Evolutionary conservation across 2,329 filamentous ascomycete species (phyloP).

Genomic region (Epichloe elymi): DNA sequence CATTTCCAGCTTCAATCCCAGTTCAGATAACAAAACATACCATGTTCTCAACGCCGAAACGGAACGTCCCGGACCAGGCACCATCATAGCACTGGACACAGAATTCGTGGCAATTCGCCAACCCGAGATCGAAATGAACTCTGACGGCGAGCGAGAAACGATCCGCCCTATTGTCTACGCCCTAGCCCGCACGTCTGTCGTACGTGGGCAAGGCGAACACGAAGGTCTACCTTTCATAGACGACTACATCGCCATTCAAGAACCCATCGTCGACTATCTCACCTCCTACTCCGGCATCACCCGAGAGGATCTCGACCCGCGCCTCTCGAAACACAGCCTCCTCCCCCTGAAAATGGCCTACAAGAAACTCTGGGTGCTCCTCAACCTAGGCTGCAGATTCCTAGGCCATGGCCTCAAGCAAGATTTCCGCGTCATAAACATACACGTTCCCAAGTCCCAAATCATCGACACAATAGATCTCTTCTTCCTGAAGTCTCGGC

Average conservation of each 20-base stretch:
- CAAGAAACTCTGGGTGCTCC: slow-evolving; percentile 93
- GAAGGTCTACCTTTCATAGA: slow-evolving; percentile 88
- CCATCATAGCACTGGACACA: slow-evolving; percentile 80
- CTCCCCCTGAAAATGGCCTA: slow-evolving; percentile 82
- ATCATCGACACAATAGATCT: slow-evolving; percentile 90
- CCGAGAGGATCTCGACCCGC: slow-evolving; percentile 68
- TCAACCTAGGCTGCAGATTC: slow-evolving; percentile 90
- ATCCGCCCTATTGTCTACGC: slow-evolving; percentile 85
- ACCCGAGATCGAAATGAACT: slow-evolving; percentile 91
- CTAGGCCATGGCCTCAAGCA: slow-evolving; percentile 87
- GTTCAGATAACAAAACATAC: slow-evolving; percentile 36
- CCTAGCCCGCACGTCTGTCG: slow-evolving; percentile 81
- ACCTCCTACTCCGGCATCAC: slow-evolving; percentile 90
- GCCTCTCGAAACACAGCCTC: slow-evolving; percentile 66
- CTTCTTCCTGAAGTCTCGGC: slow-evolving; percentile 69
- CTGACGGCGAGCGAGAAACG: slow-evolving; percentile 82
- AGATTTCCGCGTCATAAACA: slow-evolving; percentile 97
- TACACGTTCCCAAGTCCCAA: slow-evolving; percentile 80
- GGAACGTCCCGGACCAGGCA: slow-evolving; percentile 58
- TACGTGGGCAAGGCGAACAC: slow-evolving; percentile 63
- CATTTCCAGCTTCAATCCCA: slow-evolving; percentile 23
- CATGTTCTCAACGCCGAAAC: slow-evolving; percentile 38
- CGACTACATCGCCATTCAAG: slow-evolving; percentile 86
- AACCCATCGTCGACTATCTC: slow-evolving; percentile 88
- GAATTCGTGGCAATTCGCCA: slow-evolving; percentile 91